phyloP scores from a whole-genome alignment of 2,329 filamentous ascomycete genomes.

The Lecanoromycetidae sp. region DNA sequence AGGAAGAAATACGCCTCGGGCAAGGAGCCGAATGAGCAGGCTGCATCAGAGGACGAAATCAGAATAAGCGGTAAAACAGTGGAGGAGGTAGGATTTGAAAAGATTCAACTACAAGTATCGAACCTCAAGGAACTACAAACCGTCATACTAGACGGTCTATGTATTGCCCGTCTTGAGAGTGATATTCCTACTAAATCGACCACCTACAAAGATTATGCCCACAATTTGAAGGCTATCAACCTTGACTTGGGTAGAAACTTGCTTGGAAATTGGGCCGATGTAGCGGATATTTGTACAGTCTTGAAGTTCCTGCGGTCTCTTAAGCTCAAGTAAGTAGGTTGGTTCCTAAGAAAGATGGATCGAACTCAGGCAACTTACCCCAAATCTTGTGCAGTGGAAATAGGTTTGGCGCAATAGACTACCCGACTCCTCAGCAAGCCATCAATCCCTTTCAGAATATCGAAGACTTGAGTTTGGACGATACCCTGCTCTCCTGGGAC shows the following conservation, averaged over 20 bases:
- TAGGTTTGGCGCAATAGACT: slow-evolving; percentile 35
- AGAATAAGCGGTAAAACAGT: slow-evolving; percentile 70
- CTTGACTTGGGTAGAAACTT: slow-evolving; percentile 79
- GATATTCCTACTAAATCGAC: no score
- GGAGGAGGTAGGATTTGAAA: slow-evolving; percentile 91
- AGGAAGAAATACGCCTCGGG: slow-evolving; percentile 71
- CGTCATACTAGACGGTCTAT: slow-evolving; percentile 67
- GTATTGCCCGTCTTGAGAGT: slow-evolving; percentile 34
- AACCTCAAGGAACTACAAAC: slow-evolving; percentile 64
- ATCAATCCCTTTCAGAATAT: slow-evolving; percentile 37
- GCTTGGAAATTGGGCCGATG: slow-evolving; percentile 53
- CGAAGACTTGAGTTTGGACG: slow-evolving; percentile 51
- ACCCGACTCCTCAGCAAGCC: not conserved
- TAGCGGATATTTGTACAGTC: slow-evolving; percentile 59
- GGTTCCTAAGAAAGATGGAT: no score
- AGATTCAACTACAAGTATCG: slow-evolving; percentile 70
- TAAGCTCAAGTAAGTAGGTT: slow-evolving; percentile 59
- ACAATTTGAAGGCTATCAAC: slow-evolving; percentile 45
- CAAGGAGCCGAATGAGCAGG: slow-evolving; percentile 20
- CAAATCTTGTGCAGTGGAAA: slow-evolving; percentile 56
- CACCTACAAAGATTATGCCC: not conserved
- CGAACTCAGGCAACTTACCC: not conserved
- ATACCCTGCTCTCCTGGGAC: slow-evolving; percentile 55
- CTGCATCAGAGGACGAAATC: slow-evolving; percentile 42
- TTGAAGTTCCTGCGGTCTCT: slow-evolving; percentile 55